Evolutionary conservation across 805 yeast genomes (phyloP).

Genomic region (Sungouiella thailandica): DNA sequence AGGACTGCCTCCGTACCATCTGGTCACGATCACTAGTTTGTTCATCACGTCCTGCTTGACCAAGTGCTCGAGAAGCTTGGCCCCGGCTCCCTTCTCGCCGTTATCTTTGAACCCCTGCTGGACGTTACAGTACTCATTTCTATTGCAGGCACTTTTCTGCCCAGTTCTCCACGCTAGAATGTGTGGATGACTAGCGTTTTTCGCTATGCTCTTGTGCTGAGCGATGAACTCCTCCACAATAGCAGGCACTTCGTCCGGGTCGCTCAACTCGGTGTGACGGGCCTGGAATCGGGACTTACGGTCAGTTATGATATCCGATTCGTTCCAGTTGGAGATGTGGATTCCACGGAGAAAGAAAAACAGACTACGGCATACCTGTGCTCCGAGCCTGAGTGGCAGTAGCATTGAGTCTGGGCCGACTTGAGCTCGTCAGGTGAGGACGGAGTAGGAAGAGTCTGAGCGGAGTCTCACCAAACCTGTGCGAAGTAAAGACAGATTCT

Average conservation of each 20-base stretch:
- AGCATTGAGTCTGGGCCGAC: too few relatives aligned
- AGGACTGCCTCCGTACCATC: constrained; percentile 83
- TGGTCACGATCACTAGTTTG: constrained; percentile 59
- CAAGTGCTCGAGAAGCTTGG: constrained; percentile 46
- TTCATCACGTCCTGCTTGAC: constrained; percentile 46
- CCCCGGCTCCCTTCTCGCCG: constrained; percentile 76
- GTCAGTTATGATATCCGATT: constrained; percentile 30
- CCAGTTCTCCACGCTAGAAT: constrained; percentile 73
- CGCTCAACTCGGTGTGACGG: constrained; percentile 40
- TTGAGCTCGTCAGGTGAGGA: too few relatives aligned
- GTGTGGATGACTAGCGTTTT: constrained; percentile 61
- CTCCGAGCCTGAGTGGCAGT: too few relatives aligned
- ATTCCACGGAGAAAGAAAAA: neutral
- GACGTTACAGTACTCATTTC: constrained; percentile 17
- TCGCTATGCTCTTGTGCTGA: constrained; percentile 43
- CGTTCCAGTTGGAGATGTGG: constrained; percentile 24
- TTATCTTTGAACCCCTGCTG: constrained; percentile 63
- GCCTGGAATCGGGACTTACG: constrained; percentile 68
- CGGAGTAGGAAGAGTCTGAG: too few relatives aligned
- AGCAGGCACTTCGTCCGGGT: constrained; percentile 37
- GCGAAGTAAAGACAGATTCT: too few relatives aligned
- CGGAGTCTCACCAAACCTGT: too few relatives aligned
- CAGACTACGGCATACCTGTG: too few relatives aligned
- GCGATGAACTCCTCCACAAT: constrained; percentile 38
- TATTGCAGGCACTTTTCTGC: constrained; percentile 6